Base-by-base conservation (phyloP, 805 yeast genomes). In the Wickerhamiella siamensis region DNA sequence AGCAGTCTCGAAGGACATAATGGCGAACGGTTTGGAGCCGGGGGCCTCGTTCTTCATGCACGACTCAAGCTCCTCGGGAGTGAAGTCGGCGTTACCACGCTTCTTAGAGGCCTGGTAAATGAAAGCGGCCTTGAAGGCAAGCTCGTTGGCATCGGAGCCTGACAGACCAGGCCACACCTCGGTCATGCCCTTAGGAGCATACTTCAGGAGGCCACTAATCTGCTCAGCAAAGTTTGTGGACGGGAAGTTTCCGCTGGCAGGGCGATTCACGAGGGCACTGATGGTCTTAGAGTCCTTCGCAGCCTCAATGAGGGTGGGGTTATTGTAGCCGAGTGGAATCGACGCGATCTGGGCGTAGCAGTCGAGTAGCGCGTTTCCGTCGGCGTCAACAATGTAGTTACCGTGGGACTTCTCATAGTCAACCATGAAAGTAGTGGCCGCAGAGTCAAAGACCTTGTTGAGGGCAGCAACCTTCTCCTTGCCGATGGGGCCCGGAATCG, bases 91-190 rank as follows among this genome's bases (percentile, higher is more conserved):
- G 41, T 61, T 57, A 43, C 87, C 83, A 63, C 94, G 77, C 63
- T 69, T 68, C 55, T 71, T 66, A 42, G 75, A 63, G 55, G 78
- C 84, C 61, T 79, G 79, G 69, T 79, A 81, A 66, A 83, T 74
- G 61, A 82, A 83, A 16, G 86, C 86, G 45, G 94, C 93, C 66
- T 83, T 83, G 71, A 77, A 83, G 17, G 94, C 94, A 56, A 80
- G 70, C 63, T 83, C 94, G 59, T 81, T 81, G 53, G 94, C 94
- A 56, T 82, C 93, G 33, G 91, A 83, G 50, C 94, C 94, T 16
- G 86, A 74, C 49, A 82, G 66, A 39, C 81, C 88, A 24, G 80
- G 72, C 87, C 91, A 83, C 43, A 83, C 72, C 52, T 72, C 66
- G 52, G 67, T 70, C 63, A 77, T 79, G 49, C 86, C 87, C 59